Base-by-base conservation (phyloP, 495 filamentous ascomycete genomes). In the Hypomontagnella monticulosa region DNA sequence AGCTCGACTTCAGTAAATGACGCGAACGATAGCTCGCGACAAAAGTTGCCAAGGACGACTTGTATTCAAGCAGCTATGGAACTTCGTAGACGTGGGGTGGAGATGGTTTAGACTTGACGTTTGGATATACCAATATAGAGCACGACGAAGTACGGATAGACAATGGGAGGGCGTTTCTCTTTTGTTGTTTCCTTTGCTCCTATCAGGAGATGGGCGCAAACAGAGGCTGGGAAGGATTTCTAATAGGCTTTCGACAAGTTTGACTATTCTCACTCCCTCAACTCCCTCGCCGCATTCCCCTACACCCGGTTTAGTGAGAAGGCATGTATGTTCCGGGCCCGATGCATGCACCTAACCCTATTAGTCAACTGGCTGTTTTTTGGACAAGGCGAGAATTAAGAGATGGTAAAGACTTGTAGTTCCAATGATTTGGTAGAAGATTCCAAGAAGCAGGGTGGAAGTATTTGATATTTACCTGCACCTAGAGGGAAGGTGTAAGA, bases 21-120 rank as follows among this genome's bases (percentile, higher is more conserved):
- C 33, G 71, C 62, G 15, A 67, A 51, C 41, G 73, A 76, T 27
- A 69, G 61, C 30, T 71, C 71, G 15, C 63, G 69, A 42, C 64
- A 71, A 27, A 76, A 74, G 58, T 47, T 72, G 38, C 57, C 71
- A 46, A 69, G 73, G 32, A 73, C 65, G 34, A 60, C 57, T 33
- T 70, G 62, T 55, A 67, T 70, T 54, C 63, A 67, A 41, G 42
- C 62, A 43, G 27, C 66, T 44, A 70, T 73, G 42, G 71, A 73
- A 65, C 47, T 67, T 52, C 70, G 69, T 67, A 73, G 69, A 64
- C 58, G 59, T 41, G 71, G 71, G 14, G 71, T 73, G 42, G 71
- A 73, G 57, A 73, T 60, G 49, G 66, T 64, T 62, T 73, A 71
- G 62, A 67, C 16, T 52, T 61, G 33, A 61, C n/a, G 55, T 36